phyloP scores from a whole-genome alignment of 371 early-diverging fungal genomes.

The Mucor sp. region DNA sequence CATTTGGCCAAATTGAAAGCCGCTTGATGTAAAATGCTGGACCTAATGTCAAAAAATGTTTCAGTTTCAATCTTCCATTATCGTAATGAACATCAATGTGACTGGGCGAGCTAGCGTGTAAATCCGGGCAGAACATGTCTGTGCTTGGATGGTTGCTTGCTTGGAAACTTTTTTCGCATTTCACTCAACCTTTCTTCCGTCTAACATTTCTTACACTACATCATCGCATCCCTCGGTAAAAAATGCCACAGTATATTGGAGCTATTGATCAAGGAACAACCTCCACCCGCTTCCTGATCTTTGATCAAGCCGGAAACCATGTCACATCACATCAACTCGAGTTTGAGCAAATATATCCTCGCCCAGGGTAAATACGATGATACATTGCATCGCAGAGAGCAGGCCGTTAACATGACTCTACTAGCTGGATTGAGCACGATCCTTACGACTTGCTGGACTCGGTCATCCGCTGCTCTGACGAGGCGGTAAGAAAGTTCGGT shows the following conservation, averaged over 20 bases:
- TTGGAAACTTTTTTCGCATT: constrained; percentile 1
- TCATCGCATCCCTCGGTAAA: not conserved
- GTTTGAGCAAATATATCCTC: constrained; percentile 79
- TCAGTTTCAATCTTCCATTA: constrained; percentile 6
- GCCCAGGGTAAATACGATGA: constrained; percentile 72
- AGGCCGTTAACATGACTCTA: not conserved
- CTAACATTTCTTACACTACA: constrained; percentile 2
- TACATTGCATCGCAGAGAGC: not conserved
- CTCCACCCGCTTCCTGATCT: constrained; percentile 91
- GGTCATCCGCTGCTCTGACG: constrained; percentile 72
- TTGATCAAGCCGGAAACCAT: constrained; percentile 77
- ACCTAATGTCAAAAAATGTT: not conserved
- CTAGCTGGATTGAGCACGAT: constrained; percentile 92
- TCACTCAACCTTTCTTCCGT: not conserved
- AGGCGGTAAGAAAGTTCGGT: constrained; percentile 69
- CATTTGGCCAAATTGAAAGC: not conserved
- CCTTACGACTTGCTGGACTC: constrained; percentile 77
- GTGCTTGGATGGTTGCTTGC: constrained; percentile 1
- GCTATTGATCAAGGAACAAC: constrained; percentile 97
- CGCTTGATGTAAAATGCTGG: not conserved
- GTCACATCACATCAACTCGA: constrained; percentile 83
- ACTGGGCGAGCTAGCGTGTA: constrained; percentile 3
- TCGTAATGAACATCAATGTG: not conserved
- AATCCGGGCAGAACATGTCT: constrained; percentile 2
- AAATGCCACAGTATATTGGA: constrained; percentile 65